Evolutionary conservation across 2,329 filamentous ascomycete species (phyloP), one percentile per base, ranked within the genome.

Genomic region (Fusarium mexicanum): DNA sequence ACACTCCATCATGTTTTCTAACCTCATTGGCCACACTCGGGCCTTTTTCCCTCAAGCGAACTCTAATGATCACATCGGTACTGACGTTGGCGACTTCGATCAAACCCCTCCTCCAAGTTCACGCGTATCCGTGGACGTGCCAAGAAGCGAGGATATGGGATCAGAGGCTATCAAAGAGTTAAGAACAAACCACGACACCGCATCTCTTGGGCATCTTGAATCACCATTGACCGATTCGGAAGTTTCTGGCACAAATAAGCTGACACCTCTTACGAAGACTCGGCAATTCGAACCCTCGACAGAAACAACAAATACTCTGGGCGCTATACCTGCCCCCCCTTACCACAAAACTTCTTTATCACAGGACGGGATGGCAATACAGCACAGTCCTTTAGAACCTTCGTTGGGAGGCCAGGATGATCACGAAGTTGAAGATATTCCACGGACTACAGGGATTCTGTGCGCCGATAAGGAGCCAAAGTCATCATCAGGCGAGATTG

Each of bases 81-180:
- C 77, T 65, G 75, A 75, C 18, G 40, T 57, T 40, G 76, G 75
- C n/a, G 77, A 78, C 54, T 81, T 84, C 57, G 79, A 83, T 64
- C 68, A 75, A 26, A 82, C 81, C 26, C 81, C 82, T 24, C 72
- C 77, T n/a, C 78, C 79, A 14, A 83, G 81, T 53, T 63, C 68
- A 35, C 79, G 77, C 22, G 63, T 78, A 22, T 82, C 80, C 14
- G 54, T 81, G 14, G 74, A 78, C 2, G 50, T 73, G 18, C 54
- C 76, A 31, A 71, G 75, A 24, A 29, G 59, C 7, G 69, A 76
- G 16, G 63, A 69, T 14, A 59, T 64, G 18, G 62, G 55, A 13
- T 50, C 59, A 20, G 47, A 55, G 33, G 50, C 38, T 24, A 35
- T 40, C 2, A 65, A 57, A 55, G 31, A 62, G 22, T 22, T 66